phyloP scores from a whole-genome alignment of 345 rosid genomes.

The Hibiscus syriacus region DNA sequence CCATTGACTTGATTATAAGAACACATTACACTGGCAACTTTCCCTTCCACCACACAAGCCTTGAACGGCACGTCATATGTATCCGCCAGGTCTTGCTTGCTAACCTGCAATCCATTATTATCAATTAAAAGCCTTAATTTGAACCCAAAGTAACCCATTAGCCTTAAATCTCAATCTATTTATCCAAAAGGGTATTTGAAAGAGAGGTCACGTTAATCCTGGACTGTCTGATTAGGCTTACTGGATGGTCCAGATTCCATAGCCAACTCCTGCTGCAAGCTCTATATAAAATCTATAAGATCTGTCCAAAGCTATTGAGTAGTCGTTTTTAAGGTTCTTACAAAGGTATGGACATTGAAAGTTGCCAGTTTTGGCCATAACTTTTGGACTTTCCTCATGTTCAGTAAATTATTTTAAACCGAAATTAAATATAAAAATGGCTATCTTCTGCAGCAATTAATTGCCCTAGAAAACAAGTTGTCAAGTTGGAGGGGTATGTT shows the following conservation, averaged over 20 bases:
- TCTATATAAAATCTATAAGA: not conserved
- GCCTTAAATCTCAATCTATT: too few relatives aligned
- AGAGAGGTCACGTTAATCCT: too few relatives aligned
- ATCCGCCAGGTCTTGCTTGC: constrained; percentile 86
- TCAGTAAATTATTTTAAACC: too few relatives aligned
- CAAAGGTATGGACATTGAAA: not conserved
- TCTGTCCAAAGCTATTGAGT: not conserved
- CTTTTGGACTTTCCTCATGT: too few relatives aligned
- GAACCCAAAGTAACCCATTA: too few relatives aligned
- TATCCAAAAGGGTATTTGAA: too few relatives aligned
- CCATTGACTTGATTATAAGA: constrained; percentile 97
- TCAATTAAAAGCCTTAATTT: too few relatives aligned
- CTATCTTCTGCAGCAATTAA: not conserved
- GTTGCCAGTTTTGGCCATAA: too few relatives aligned
- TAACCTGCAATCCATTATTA: constrained; percentile 47
- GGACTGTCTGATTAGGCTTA: not conserved
- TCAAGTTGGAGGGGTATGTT: not conserved
- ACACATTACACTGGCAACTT: constrained; percentile 94
- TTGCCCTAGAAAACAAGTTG: not conserved
- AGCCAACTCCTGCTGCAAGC: not conserved
- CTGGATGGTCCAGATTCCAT: constrained; percentile 1
- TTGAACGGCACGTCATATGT: constrained; percentile 84
- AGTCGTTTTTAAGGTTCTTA: not conserved
- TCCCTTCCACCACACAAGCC: constrained; percentile 78
- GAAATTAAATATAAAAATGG: not conserved